A percentile compares a stretch with the other conserved stretches of the same genome.
Conservation (phyloP, 1,139 yeast species). For the Hanseniaspora sp. region DNA sequence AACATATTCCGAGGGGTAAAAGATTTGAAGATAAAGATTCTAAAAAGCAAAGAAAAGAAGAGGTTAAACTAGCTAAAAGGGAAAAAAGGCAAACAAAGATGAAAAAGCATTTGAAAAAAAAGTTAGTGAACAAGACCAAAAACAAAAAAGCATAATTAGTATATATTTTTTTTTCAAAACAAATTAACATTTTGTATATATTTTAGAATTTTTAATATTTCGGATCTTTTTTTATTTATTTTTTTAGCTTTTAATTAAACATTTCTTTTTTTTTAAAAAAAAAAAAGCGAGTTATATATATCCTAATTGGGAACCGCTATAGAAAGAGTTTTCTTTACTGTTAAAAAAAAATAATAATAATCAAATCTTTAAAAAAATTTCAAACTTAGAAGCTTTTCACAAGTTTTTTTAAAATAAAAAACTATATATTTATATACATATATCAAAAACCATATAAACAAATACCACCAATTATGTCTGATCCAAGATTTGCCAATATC, state of each 20-base stretch:
- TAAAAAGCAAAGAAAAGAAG: slow-evolving; percentile 74
- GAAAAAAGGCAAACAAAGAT: slow-evolving; percentile 84
- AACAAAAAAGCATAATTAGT: slow-evolving; percentile 22
- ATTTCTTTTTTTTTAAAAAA: slow-evolving; percentile 40
- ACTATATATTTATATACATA: too few relatives aligned
- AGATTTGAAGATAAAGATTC: slow-evolving; percentile 73
- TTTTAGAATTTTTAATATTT: background rate
- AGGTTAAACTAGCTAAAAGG: slow-evolving; percentile 69
- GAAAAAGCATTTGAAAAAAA: slow-evolving; percentile 85
- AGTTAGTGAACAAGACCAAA: slow-evolving; percentile 46
- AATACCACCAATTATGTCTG: slow-evolving; percentile 27
- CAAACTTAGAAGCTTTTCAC: too few relatives aligned
- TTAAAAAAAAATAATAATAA: too few relatives aligned
- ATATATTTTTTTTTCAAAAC: too few relatives aligned
- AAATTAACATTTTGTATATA: too few relatives aligned
- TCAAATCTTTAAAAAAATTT: too few relatives aligned
- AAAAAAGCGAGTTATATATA: background rate
- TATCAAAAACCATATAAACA: background rate
- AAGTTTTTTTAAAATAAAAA: background rate
- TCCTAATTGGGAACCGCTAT: background rate
- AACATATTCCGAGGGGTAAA: slow-evolving; percentile 48
- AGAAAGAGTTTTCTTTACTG: background rate
- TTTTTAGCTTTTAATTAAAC: slow-evolving; percentile 31
- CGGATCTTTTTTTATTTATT: slow-evolving; percentile 47
- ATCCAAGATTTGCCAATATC: slow-evolving; percentile 67